Base-by-base conservation (phyloP, 768 basidiomycete genomes). In the Tricholoma flavovirens region DNA sequence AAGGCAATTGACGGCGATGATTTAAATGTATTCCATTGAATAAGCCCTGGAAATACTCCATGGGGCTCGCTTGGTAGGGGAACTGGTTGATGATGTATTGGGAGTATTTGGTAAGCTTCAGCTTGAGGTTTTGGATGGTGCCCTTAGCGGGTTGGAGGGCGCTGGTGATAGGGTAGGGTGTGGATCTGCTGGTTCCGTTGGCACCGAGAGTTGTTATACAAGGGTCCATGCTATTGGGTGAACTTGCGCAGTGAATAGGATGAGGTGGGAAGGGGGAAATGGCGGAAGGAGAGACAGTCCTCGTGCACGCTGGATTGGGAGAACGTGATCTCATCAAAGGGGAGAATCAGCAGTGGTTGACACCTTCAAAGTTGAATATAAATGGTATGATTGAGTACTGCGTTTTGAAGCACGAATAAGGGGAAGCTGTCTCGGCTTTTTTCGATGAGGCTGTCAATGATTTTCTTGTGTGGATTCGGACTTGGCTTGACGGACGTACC, bases 31-130 rank as follows among this genome's bases (percentile, higher is more conserved):
- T n/a, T n/a, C 97, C 97, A 73, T 72, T 59, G 73, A 94, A 99
- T 49, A 89, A 71, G 14, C 65, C 66, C 72, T 94, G 92, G 77
- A 99, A 91, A 75, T 98, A 93, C 72, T 98, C 97, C 64, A 98
- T 81, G 3, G 96, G 95, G 22, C 84, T 77, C 68, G 82, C 82
- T 59, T 95, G 87, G 72, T 97, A 99, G 22, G 97, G 97, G 8
- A 99, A 84, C 72, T 99, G 97, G 73, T 99, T 97, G 26, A 97
- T 95, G 53, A 89, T 92, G 77, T 99, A 97, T 75, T 99, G 97
- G 5, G 90, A 93, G 79, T 99, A 99, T 73, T 98, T 99, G 61
- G 94, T 91, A 56, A 99, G 84, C 73, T 98, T 99, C 63, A 99
- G 82, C 17, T 78, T 80, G 43, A 87, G 77, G 70, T 99, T 92